Evolutionary conservation across 2,329 filamentous ascomycete genomes (phyloP).

Genomic region (Scedosporium apiospermum): DNA sequence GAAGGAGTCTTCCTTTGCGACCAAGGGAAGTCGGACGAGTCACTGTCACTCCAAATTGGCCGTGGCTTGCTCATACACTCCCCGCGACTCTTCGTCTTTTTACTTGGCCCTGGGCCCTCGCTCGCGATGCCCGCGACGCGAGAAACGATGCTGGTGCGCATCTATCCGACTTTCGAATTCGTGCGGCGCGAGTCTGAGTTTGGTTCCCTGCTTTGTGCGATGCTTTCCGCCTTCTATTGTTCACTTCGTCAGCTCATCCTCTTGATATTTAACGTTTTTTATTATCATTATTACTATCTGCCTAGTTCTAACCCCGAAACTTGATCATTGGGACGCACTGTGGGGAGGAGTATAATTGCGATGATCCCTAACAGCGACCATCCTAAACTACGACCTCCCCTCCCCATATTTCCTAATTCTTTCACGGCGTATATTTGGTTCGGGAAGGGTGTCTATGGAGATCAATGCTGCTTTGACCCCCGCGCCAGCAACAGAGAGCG

Average conservation of each 20-base stretch:
- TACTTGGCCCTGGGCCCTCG: no score
- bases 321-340: not conserved
- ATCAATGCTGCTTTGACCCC: not conserved
- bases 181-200: not conserved
- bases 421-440: not conserved
- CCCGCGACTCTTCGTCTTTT: no score
- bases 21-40: no score
- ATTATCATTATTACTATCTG: constrained; percentile 1
- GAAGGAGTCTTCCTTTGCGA: not conserved
- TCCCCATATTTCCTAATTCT: not conserved
- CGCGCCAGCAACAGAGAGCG: not conserved
- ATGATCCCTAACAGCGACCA: not conserved
- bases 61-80: no score
- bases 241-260: constrained; percentile 4
- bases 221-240: constrained; percentile 4
- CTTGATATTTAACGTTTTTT: constrained; percentile 2
- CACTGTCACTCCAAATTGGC: no score
- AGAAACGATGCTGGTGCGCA: no score
- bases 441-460: constrained; percentile 2
- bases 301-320: not conserved
- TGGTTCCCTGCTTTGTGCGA: not conserved
- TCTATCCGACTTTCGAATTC: no score
- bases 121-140: no score
- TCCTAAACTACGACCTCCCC: not conserved
- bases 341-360: not conserved